A percentile compares a stretch with the other conserved stretches of the same genome.
Evolutionary conservation across 2,329 filamentous ascomycete genomes (phyloP).

Genomic region (Hypomyces rosellus): DNA sequence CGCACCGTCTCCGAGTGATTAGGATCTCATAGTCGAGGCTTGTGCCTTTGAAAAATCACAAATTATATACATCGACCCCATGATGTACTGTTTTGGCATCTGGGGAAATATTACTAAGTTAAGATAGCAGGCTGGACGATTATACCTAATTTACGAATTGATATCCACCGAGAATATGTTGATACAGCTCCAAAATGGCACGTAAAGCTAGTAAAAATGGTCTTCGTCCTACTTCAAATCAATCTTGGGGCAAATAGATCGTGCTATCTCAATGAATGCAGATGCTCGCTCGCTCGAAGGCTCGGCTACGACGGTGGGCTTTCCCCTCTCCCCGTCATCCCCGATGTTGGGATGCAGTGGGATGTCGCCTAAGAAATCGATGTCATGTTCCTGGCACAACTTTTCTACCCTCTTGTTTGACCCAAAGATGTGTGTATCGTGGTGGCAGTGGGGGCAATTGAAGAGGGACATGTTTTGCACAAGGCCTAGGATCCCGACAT

Average conservation of each 20-base stretch:
- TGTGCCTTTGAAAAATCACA: background rate
- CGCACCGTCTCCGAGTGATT: conserved; percentile 10
- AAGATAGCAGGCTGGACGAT: conserved; percentile 12
- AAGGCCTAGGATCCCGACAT: conserved; percentile 75
- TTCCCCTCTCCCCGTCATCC: conserved; percentile 78
- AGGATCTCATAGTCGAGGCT: conserved; percentile 3
- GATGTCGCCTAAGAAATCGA: conserved; percentile 82
- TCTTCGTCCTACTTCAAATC: conserved; percentile 14
- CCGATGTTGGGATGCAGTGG: conserved; percentile 83
- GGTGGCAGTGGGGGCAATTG: conserved; percentile 68
- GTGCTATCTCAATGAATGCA: conserved; percentile 67
- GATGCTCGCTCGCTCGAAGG: conserved; percentile 66
- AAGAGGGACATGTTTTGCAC: conserved; percentile 91
- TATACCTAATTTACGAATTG: background rate
- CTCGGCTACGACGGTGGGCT: conserved; percentile 84
- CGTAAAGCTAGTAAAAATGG: background rate
- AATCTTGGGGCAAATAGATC: conserved; percentile 43
- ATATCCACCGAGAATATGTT: background rate
- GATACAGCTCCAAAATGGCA: background rate
- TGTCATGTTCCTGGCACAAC: conserved; percentile 64
- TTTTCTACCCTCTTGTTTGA: conserved; percentile 55
- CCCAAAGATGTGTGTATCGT: conserved; percentile 71
- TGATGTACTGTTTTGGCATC: conserved; percentile 6
- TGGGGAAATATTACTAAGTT: conserved; percentile 11
- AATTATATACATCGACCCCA: conserved; percentile 1